Evolutionary conservation across 768 basidiomycete species (phyloP).

Genomic region (Boletus subparvulus): DNA sequence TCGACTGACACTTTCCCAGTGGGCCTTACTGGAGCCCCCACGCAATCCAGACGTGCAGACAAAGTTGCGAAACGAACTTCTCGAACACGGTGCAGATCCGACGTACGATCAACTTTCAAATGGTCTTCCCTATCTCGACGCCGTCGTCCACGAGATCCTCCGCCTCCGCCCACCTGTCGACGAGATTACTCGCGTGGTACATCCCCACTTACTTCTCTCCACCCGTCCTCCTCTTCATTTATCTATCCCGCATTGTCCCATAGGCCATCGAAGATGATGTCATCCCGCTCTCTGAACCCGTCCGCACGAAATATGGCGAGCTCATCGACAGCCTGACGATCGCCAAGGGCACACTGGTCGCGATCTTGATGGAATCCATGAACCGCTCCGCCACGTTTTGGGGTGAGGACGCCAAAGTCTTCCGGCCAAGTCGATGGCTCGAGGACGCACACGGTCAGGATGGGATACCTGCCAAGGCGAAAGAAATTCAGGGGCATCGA

Average conservation of each 20-base stretch:
- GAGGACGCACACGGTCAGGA: conserved; percentile 16
- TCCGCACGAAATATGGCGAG: conserved; percentile 38
- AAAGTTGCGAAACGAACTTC: conserved; percentile 50
- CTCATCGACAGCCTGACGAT: conserved; percentile 40
- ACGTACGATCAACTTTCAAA: conserved; percentile 53
- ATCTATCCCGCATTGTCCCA: too few relatives aligned
- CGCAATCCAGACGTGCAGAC: conserved; percentile 45
- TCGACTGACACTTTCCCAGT: too few relatives aligned
- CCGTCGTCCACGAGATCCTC: conserved; percentile 28
- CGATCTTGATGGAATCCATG: conserved; percentile 43
- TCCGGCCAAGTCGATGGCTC: conserved; percentile 66
- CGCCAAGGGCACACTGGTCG: conserved; percentile 45
- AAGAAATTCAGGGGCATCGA: conserved; percentile 17
- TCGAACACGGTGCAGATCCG: conserved; percentile 45
- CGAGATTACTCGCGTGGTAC: conserved; percentile 19
- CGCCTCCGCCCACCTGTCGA: conserved; percentile 42
- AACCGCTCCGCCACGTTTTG: conserved; percentile 55
- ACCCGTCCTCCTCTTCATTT: background rate
- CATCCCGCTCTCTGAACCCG: conserved; percentile 25
- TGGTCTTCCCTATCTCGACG: conserved; percentile 46
- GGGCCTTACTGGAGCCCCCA: conserved; percentile 38
- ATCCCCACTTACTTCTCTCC: background rate
- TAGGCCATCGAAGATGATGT: conserved; percentile 51
- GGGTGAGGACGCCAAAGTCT: conserved; percentile 59
- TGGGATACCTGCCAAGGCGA: conserved; percentile 28